Conservation (phyloP, 768 basidiomycete genomes). For the Tulasnella sp. region DNA sequence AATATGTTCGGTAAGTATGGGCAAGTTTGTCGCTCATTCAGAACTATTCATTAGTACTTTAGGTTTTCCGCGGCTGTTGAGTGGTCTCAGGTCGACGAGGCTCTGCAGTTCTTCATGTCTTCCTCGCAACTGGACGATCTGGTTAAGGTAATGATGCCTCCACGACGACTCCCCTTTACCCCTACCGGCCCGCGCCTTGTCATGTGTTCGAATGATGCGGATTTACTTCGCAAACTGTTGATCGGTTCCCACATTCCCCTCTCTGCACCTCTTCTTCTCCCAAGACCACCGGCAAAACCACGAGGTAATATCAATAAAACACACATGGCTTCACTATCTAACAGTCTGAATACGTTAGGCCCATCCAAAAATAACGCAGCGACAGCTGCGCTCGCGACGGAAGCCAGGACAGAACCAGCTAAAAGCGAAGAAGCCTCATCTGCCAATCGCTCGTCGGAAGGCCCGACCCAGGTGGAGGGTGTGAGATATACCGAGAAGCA, state of each 20-base stretch:
- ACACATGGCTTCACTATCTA: background rate
- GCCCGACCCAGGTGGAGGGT: background rate
- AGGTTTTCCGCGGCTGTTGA: background rate
- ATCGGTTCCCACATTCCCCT: background rate
- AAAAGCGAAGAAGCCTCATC: background rate
- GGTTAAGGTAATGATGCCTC: background rate
- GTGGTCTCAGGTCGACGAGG: background rate
- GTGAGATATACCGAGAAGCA: background rate
- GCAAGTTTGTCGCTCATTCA: too few species aligned
- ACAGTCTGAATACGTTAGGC: background rate
- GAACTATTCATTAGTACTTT: background rate
- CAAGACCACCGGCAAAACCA: background rate
- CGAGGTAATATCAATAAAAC: background rate
- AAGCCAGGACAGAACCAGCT: background rate
- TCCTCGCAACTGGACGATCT: background rate
- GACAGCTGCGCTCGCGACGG: background rate
- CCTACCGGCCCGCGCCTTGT: background rate
- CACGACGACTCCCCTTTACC: background rate
- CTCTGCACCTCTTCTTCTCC: background rate
- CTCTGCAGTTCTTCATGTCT: background rate
- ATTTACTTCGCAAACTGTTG: background rate
- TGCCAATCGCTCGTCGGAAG: background rate
- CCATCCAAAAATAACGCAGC: background rate
- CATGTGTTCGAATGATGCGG: background rate
- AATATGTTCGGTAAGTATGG: background rate